These are phyloP conservation scores for Flueggea neowawraea DNA, from an alignment of 441 rosid species.

Conservation along the genomic window DNA sequence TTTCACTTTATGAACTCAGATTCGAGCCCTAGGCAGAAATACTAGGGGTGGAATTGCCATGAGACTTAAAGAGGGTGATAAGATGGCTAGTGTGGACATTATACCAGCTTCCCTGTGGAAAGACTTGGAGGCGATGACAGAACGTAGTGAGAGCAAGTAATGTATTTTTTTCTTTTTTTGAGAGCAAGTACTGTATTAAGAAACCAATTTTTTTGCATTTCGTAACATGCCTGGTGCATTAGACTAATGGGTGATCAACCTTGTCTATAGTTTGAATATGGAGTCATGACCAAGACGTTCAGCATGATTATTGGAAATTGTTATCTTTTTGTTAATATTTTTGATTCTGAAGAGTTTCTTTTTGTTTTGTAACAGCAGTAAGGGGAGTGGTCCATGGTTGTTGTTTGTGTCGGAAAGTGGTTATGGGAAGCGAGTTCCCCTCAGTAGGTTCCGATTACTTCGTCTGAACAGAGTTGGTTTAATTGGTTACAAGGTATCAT, in stretches of 20 bases:
- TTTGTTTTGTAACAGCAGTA: constrained; percentile 27
- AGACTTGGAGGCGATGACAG: constrained; percentile 44
- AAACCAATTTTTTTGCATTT: not conserved
- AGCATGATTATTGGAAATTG: too few relatives aligned
- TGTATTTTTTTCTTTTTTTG: too few relatives aligned
- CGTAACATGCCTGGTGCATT: not conserved
- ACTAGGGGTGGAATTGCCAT: constrained; percentile 90
- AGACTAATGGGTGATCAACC: not conserved
- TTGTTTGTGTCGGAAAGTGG: constrained; percentile 88
- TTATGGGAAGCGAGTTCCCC: constrained; percentile 90
- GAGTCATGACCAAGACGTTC: too few relatives aligned
- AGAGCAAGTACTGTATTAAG: too few relatives aligned
- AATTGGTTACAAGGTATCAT: constrained; percentile 73
- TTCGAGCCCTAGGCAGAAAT: constrained; percentile 83
- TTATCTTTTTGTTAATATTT: too few relatives aligned
- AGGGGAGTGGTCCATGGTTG: constrained; percentile 81
- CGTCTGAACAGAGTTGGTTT: constrained; percentile 81
- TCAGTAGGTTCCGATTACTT: constrained; percentile 60
- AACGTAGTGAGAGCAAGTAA: constrained; percentile 48
- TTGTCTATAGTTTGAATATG: too few relatives aligned
- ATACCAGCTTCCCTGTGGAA: constrained; percentile 59
- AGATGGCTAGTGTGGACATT: constrained; percentile 94
- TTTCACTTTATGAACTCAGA: constrained; percentile 34
- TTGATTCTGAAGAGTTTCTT: not conserved
- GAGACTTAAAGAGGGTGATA: constrained; percentile 76